Conservation (phyloP, 2,329 filamentous ascomycete species). For the Podosphaera aphanis region DNA sequence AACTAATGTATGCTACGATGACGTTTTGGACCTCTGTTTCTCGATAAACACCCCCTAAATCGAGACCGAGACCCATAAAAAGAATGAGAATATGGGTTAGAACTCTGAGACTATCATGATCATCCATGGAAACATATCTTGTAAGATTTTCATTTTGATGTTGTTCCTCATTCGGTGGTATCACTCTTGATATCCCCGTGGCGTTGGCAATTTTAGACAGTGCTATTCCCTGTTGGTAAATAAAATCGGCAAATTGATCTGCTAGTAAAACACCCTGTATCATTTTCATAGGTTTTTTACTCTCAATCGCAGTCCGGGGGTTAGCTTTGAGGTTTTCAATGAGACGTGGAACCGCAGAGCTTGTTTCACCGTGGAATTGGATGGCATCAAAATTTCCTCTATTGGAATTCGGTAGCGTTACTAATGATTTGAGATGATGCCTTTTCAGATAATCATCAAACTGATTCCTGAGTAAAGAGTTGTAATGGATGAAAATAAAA, state of each 20-base stretch:
- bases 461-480: slow-evolving; percentile 56
- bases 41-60: slow-evolving; percentile 20
- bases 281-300: slow-evolving; percentile 43
- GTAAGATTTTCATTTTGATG: slow-evolving; percentile 18
- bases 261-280: slow-evolving; percentile 56
- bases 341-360: slow-evolving; percentile 31
- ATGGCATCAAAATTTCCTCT: slow-evolving; percentile 42
- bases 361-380: slow-evolving; percentile 33
- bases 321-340: slow-evolving; percentile 35
- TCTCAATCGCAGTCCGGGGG: slow-evolving; percentile 30
- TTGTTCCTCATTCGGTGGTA: slow-evolving; percentile 19
- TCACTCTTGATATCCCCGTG: slow-evolving; percentile 20
- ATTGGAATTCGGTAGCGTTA: slow-evolving; percentile 30
- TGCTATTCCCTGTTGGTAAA: slow-evolving; percentile 33
- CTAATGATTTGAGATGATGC: slow-evolving; percentile 27
- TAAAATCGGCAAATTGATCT: slow-evolving; percentile 31
- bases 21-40: slow-evolving; percentile 38
- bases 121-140: slow-evolving; percentile 29
- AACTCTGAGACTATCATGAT: slow-evolving; percentile 43
- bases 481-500: slow-evolving; percentile 67
- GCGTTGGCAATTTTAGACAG: slow-evolving; percentile 25
- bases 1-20: slow-evolving; percentile 60
- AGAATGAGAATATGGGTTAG: slow-evolving; percentile 47
- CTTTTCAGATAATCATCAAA: slow-evolving; percentile 48
- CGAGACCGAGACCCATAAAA: slow-evolving; percentile 33